Percentiles rank a stretch among this genome's conserved stretches.
Conservation (phyloP, 2,329 filamentous ascomycete genomes). For the Stachybotrys chlorohalonatus region DNA sequence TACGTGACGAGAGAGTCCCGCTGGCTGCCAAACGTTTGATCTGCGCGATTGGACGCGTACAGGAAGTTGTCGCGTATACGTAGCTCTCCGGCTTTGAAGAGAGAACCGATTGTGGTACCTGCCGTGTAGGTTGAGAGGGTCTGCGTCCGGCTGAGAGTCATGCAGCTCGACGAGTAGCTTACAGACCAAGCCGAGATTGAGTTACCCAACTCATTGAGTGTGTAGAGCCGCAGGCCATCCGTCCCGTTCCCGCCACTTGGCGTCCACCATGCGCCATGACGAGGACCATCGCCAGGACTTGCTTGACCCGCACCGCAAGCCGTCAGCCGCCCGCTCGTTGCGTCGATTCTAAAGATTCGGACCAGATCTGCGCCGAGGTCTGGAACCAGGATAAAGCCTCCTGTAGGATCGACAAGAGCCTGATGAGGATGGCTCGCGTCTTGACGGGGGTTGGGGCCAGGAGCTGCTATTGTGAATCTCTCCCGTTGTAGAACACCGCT, state of each 20-base stretch:
- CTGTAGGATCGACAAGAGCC: conserved; percentile 37
- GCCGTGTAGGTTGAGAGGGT: conserved; percentile 36
- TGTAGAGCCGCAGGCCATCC: conserved; percentile 21
- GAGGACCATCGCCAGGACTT: conserved; percentile 38
- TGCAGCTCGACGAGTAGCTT: conserved; percentile 33
- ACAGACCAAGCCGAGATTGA: conserved; percentile 41
- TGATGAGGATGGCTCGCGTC: conserved; percentile 47
- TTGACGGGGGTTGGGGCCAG: conserved; percentile 40
- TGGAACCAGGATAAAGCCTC: conserved; percentile 37
- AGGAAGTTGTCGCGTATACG: conserved; percentile 43
- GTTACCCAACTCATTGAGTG: conserved; percentile 40
- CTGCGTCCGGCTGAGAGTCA: conserved; percentile 35
- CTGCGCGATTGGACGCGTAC: conserved; percentile 53
- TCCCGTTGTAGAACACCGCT: conserved; percentile 23
- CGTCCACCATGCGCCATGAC: conserved; percentile 43
- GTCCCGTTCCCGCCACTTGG: conserved; percentile 14
- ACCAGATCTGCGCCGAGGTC: conserved; percentile 47
- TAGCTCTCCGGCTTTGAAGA: conserved; percentile 47
- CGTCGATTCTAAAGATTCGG: conserved; percentile 42
- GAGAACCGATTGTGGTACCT: conserved; percentile 29
- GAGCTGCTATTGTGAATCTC: conserved; percentile 29
- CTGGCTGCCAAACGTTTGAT: conserved; percentile 43
- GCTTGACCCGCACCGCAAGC: conserved; percentile 33
- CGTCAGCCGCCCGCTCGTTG: conserved; percentile 32
- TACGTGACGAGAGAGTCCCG: conserved; percentile 49